Evolutionary conservation across 208 protist genomes (phyloP).

Genomic region (Leptomonas seymouri): DNA sequence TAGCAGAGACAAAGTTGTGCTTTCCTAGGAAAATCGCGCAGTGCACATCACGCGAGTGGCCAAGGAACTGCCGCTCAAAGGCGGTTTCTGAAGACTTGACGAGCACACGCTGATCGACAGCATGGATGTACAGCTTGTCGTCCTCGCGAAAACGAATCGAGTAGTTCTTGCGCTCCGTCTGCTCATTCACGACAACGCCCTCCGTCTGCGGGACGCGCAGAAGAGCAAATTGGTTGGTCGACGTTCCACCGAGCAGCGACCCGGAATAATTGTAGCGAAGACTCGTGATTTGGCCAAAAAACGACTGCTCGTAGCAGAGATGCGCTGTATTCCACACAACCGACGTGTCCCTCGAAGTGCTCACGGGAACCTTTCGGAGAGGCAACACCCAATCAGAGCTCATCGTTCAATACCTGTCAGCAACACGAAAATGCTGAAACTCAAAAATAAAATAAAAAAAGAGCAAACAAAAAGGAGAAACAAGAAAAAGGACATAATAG

Average conservation of each 20-base stretch:
- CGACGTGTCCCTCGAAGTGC: constrained; percentile 51
- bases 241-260: constrained; percentile 61
- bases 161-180: constrained; percentile 75
- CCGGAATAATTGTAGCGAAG: constrained; percentile 69
- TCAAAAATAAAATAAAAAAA: neutral
- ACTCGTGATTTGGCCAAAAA: constrained; percentile 83
- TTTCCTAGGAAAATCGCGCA: constrained; percentile 67
- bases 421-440: neutral
- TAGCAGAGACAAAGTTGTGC: constrained; percentile 82
- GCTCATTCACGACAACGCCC: constrained; percentile 81
- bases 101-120: constrained; percentile 77
- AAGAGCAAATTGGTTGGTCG: constrained; percentile 82
- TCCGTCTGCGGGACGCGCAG: constrained; percentile 77
- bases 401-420: constrained; percentile 23
- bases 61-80: constrained; percentile 82
- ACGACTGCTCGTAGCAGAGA: constrained; percentile 86
- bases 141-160: constrained; percentile 81
- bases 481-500: neutral
- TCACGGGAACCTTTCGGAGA: constrained; percentile 56
- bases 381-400: constrained; percentile 67
- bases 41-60: constrained; percentile 81
- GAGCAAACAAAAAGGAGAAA: neutral
- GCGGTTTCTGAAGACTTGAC: constrained; percentile 77
- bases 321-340: constrained; percentile 78
- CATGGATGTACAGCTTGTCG: constrained; percentile 79